Base-by-base conservation (phyloP, 306 rosid genomes). In the Notholithocarpus densiflorus region DNA sequence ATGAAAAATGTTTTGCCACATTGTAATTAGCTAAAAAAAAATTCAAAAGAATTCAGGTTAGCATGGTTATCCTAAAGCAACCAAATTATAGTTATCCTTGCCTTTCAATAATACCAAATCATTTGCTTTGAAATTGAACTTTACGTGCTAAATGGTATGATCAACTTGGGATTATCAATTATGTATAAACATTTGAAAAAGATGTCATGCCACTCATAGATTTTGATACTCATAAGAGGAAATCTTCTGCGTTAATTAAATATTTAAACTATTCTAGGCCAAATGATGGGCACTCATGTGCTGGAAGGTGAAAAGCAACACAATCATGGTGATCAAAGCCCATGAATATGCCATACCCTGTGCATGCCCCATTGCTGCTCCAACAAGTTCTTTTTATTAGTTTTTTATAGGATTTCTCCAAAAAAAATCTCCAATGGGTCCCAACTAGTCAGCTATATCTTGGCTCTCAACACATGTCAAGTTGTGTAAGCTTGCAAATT, bases 201-300 rank as follows among this genome's bases (percentile, higher is more conserved):
- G 24, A 10, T 59, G 12, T 3, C 12, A 10, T 23, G 4, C 3
- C 12, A 11, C 29, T 9, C 17, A 0, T 15, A 75, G 29, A 66
- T 48, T 12, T 13, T 2, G 17, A 12, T 48, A 48, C 53, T 48
- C 15, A 12, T 12, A 12, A 48, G 17, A 48, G 53, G 20, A n/a
- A 32, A 68, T 61, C 52, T 20, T 65, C 56, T 72, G 31, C 13
- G 37, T 68, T 26, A 23, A 73, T 60, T 73, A 75, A 40, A 40
- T 40, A 40, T 40, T 40, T 40, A 40, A 71, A 74, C 13, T 23
- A 53, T 26, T 34, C 11, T 21, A 13, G 72, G 57, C 64, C 65
- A 37, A 76, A 80, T 81, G 79, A 84, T 85, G 82, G 79, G 78
- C 60, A 37, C 65, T 77, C 88, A 76, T 77, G 82, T 84, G 88